Base-by-base conservation (phyloP, 2,329 filamentous ascomycete species). In the Colletotrichum higginsianum region DNA sequence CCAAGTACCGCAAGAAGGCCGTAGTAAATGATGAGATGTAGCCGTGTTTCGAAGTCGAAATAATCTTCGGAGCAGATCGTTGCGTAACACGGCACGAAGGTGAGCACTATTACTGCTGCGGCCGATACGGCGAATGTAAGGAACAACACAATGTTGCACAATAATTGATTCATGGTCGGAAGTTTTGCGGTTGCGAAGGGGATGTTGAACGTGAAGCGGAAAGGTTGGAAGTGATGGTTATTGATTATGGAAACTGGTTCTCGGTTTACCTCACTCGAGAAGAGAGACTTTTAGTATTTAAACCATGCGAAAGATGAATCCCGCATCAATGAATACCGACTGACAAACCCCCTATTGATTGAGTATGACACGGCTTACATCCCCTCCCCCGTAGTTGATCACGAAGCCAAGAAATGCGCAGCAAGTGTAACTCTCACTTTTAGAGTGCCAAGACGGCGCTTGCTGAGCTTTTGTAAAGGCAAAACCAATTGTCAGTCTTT, bases 31-130 rank as follows among this genome's bases (percentile, higher is more conserved):
- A 65, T 35, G 1, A 75, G 16, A 44, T 75, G 72, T 4, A 75
- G 15, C 0, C 72, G 61, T 2, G 72, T 74, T 16, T 74, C 66
- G 35, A 69, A 70, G 5, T 66, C 47, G 12, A 75, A 50, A 18
- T 63, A 74, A 1, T 65, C 61, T 23, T 75, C 73, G 4, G 72
- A 64, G 50, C 73, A 75, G 18, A 75, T 58, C 0, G 72, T 69
- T 1, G 72, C 30, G 46, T 75, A 75, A 21, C 73, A 75, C 2
- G 68, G 73, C 0, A 52, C 52, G 26, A 69, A 75, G 18, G 73
- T 75, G 11, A 75, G 72, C 9, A 26, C 61, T 11, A 52, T 64
- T 1, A 38, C 23, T 3, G 35, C 38, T 40, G 53, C 53, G n/a
- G 53, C n/a, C 2, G 53, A 56, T 12, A 40, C 1, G 11, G 38